Conservation (phyloP, 495 filamentous ascomycete genomes). For the Podospora didyma region DNA sequence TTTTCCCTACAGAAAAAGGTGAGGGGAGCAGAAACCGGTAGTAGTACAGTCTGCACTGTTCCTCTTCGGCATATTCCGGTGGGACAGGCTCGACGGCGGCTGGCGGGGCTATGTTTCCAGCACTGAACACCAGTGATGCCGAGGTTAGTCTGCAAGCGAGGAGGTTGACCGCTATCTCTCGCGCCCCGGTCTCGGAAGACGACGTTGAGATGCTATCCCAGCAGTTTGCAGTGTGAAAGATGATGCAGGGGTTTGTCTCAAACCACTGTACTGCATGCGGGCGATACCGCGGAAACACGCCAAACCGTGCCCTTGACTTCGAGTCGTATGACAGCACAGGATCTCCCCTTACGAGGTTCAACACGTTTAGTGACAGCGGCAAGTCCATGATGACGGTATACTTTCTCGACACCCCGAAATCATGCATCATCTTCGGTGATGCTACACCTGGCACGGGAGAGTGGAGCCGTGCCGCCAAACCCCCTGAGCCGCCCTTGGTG, state of each 20-base stretch:
- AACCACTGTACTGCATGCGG: conserved; percentile 57
- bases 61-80: conserved; percentile 43
- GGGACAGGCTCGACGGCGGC: conserved; percentile 26
- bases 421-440: conserved; percentile 68
- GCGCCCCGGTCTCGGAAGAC: conserved; percentile 22
- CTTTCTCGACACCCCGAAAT: conserved; percentile 57
- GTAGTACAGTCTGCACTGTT: conserved; percentile 64
- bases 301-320: conserved; percentile 51
- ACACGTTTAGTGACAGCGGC: conserved; percentile 57
- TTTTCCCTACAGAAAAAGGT: not conserved
- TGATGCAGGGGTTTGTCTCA: conserved; percentile 57
- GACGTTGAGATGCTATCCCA: conserved; percentile 34
- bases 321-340: conserved; percentile 55
- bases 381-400: conserved; percentile 65
- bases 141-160: conserved; percentile 60
- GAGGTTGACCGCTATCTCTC: conserved; percentile 48
- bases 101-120: conserved; percentile 52
- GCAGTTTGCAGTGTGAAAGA: conserved; percentile 65
- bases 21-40: conserved; percentile 48
- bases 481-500: not conserved
- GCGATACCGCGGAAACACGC: conserved; percentile 56
- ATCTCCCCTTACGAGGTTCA: conserved; percentile 48
- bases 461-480: conserved; percentile 6
- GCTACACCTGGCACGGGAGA: conserved; percentile 48
- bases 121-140: conserved; percentile 53